Percentiles rank a stretch among this genome's conserved stretches.
These are phyloP conservation scores for Heimioporus retisporus DNA, from an alignment of 1,284 basidiomycete species.

Conservation along the genomic window DNA sequence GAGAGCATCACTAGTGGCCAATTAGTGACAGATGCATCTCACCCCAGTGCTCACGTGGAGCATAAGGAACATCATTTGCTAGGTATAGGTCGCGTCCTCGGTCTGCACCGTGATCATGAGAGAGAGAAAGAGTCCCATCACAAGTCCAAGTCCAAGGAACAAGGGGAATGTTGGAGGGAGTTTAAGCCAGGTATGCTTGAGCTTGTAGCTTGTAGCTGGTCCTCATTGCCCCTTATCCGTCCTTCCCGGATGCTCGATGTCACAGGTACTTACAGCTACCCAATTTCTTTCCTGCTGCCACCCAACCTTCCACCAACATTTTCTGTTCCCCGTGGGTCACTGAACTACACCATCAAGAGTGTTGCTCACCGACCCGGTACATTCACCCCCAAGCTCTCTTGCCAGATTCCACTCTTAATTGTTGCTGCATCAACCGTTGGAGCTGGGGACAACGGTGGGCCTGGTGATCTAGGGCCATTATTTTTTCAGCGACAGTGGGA, in stretches of 20 bases:
- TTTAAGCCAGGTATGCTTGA: slow-evolving; percentile 82
- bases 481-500: slow-evolving; percentile 95
- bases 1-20: slow-evolving; percentile 14
- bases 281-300: slow-evolving; percentile 93
- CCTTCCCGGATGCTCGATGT: neutral
- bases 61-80: slow-evolving; percentile 30
- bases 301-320: slow-evolving; percentile 86
- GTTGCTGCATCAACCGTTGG: slow-evolving; percentile 81
- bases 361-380: slow-evolving; percentile 90
- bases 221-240: too few species aligned
- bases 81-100: slow-evolving; percentile 33
- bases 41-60: slow-evolving; percentile 4
- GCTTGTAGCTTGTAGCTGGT: neutral
- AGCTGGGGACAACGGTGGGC: slow-evolving; percentile 67
- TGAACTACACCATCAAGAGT: slow-evolving; percentile 86
- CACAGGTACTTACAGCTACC: slow-evolving; percentile 92
- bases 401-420: slow-evolving; percentile 81
- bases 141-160: slow-evolving; percentile 43
- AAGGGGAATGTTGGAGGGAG: slow-evolving; percentile 84
- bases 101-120: slow-evolving; percentile 30
- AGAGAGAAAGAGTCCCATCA: slow-evolving; percentile 17
- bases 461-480: slow-evolving; percentile 38
- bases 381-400: slow-evolving; percentile 83
- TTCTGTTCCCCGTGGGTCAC: slow-evolving; percentile 82
- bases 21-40: neutral